phyloP scores from a whole-genome alignment of 1,284 basidiomycete genomes.

The Trametes pubescens region DNA sequence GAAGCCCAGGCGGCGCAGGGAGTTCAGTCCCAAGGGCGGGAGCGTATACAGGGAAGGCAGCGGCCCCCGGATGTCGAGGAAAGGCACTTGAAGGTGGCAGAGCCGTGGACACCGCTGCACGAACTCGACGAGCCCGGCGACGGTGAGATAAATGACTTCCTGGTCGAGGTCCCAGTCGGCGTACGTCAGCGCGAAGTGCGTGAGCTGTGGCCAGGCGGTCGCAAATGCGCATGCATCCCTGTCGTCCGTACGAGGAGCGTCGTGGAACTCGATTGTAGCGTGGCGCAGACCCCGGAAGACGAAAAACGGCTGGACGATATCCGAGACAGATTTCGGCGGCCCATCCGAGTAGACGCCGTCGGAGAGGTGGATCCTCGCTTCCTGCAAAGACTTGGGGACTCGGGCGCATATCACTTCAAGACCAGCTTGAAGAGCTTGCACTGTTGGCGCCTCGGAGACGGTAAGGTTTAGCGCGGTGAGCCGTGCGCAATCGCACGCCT shows the following conservation, averaged over 20 bases:
- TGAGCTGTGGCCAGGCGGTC: not conserved
- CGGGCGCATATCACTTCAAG: not conserved
- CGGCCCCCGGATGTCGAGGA: not conserved
- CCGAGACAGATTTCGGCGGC: not conserved
- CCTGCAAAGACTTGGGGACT: not conserved
- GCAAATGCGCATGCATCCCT: not conserved
- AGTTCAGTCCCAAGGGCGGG: not conserved
- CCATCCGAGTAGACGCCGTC: not conserved
- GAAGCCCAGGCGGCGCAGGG: not conserved
- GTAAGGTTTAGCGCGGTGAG: not conserved
- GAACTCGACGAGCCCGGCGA: not conserved
- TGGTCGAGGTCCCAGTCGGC: not conserved
- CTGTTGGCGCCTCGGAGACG: not conserved
- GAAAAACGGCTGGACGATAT: not conserved
- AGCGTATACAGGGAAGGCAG: not conserved
- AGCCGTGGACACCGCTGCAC: not conserved
- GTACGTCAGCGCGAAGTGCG: not conserved
- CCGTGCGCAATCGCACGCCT: not conserved
- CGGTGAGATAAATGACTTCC: not conserved
- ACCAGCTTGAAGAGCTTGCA: not conserved
- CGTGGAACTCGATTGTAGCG: not conserved
- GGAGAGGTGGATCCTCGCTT: not conserved
- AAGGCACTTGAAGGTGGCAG: not conserved
- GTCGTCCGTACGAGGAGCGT: not conserved
- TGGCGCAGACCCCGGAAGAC: not conserved